Evolutionary conservation across 768 basidiomycete genomes (phyloP), one percentile per base, ranked within the genome.

Genomic region (Leccinum subtestaceum): DNA sequence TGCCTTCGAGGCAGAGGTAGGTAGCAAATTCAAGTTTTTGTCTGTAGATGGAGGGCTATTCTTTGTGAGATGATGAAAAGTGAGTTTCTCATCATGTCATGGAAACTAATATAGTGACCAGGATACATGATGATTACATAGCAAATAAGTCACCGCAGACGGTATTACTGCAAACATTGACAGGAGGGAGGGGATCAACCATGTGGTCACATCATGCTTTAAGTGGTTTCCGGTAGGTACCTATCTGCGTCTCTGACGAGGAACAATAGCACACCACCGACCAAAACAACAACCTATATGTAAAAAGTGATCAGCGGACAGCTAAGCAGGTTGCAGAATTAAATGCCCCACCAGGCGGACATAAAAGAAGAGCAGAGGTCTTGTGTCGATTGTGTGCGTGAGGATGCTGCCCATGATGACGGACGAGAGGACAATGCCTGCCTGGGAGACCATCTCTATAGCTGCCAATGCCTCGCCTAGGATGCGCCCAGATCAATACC

Each of bases 361-460:
- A 36, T 71, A 59, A 57, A 71, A 71, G 29, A 67, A 9, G 51
- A 71, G 43, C 23, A 71, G 10, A 31, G 70, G 70, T 7, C 15
- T 13, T 0, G 56, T 62, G n/a, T 40, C 48, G 25, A 71, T 69
- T 9, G 71, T 67, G 36, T 60, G 56, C 11, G 67, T 65, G 25
- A 73, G 48, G 34, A 73, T 63, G 43, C 69, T 51, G 7, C 72
- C 72, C 69, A 74, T 71, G 47, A 74, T 55, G 53, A 74, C 29
- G 2, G 71, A 70, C 4, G 73, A 72, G 23, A 73, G 58, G 3
- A 64, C 15, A 4, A 64, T 15, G 4, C 8, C 73, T 3, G 64
- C 57, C 12, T 60, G 61, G 6, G 58, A 21, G 2, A 74, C 65
- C 60, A 74, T 73, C 21, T 66, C 66, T 34, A 73, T 52, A 1